Percentiles rank a stretch among this genome's conserved stretches.
Conservation (phyloP, 2,329 filamentous ascomycete genomes). For the Aspergillus niger region DNA sequence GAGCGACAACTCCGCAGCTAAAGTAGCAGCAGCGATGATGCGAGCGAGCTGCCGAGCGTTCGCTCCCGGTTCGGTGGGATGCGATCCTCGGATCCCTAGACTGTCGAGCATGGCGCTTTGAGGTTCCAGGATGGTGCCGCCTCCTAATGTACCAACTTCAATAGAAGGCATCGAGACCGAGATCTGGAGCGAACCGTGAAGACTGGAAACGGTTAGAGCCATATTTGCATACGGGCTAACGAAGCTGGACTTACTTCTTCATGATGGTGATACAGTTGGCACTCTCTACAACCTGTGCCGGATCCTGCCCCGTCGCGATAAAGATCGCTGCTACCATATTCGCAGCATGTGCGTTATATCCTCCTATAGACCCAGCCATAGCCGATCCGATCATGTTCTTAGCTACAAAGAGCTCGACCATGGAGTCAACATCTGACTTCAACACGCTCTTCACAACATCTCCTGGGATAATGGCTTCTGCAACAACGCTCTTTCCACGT, state of each 20-base stretch:
- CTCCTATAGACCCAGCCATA: conserved; percentile 93
- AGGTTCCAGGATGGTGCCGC: conserved; percentile 93
- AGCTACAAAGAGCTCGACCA: conserved; percentile 88
- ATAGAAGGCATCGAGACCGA: conserved; percentile 99
- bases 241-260: conserved; percentile 78
- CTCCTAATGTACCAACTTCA: conserved; percentile 94
- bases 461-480: conserved; percentile 91
- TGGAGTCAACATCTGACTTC: conserved; percentile 86
- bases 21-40: conserved; percentile 80
- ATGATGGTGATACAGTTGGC: conserved; percentile 98
- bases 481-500: conserved; percentile 92
- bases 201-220: conserved; percentile 52
- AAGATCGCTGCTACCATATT: conserved; percentile 99
- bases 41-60: conserved; percentile 87
- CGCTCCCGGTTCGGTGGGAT: conserved; percentile 88
- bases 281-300: conserved; percentile 95
- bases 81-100: conserved; percentile 86
- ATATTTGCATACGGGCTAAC: conserved; percentile 15
- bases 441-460: conserved; percentile 83
- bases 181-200: conserved; percentile 89
- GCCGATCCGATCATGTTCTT: conserved; percentile 98
- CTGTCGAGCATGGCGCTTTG: conserved; percentile 96
- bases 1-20: conserved; percentile 89
- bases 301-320: conserved; percentile 94
- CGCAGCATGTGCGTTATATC: conserved; percentile 96